phyloP scores from a whole-genome alignment of 495 filamentous ascomycete genomes.

The Podospora australis region DNA sequence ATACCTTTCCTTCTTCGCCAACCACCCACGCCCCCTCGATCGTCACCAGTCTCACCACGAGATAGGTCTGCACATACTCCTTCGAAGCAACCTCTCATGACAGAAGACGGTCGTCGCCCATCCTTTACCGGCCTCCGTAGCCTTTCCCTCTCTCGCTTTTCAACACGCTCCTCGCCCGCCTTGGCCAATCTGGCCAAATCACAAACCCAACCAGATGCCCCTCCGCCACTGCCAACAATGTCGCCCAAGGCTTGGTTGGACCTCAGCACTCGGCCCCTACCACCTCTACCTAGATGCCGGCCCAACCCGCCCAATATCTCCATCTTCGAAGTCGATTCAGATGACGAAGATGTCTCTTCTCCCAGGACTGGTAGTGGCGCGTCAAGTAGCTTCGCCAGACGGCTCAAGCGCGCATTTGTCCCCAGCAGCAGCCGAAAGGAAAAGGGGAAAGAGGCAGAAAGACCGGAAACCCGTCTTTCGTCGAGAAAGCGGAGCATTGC shows the following conservation, averaged over 20 bases:
- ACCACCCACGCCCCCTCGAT: neutral
- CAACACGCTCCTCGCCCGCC: constrained; percentile 13
- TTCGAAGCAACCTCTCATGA: neutral
- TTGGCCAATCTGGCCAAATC: constrained; percentile 10
- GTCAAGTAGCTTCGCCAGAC: constrained; percentile 10
- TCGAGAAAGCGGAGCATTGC: too few relatives aligned
- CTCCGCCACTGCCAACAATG: neutral
- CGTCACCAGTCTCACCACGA: constrained; percentile 2
- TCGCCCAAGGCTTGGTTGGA: neutral
- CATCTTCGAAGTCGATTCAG: constrained; percentile 23
- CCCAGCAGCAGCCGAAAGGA: neutral
- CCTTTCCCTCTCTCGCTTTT: constrained; percentile 12
- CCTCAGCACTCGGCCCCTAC: constrained; percentile 9
- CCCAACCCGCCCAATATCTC: constrained; percentile 9
- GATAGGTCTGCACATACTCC: neutral
- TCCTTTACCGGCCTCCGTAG: constrained; percentile 14
- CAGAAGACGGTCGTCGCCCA: constrained; percentile 4
- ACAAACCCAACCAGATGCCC: constrained; percentile 2
- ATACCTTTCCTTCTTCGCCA: constrained; percentile 8
- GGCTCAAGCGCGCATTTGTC: constrained; percentile 15
- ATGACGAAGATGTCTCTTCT: constrained; percentile 1
- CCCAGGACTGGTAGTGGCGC: neutral
- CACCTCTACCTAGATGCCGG: constrained; percentile 3
- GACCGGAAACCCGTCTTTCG: too few relatives aligned
- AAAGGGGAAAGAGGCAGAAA: too few relatives aligned